Evolutionary conservation across 371 early-diverging fungal genomes (phyloP), one percentile per base, ranked within the genome.

Genomic region (Entomophthora muscae): DNA sequence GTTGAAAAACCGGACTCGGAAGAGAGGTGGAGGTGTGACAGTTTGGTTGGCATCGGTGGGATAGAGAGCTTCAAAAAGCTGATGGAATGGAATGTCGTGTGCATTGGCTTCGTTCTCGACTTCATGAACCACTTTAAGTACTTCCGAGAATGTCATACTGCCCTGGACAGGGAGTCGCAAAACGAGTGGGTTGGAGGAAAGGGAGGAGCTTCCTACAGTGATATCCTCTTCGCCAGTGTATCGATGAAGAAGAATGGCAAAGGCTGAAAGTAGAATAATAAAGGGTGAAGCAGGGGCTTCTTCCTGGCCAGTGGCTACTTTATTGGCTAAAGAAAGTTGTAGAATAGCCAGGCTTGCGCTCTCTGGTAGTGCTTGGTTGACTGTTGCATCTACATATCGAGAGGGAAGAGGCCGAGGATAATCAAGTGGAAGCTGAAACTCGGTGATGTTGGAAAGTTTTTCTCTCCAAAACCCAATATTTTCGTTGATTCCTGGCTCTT

Each of bases 191-290:
- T 95, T 92, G 28, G 83, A 72, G 21, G 87, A 74, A 57, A 73
- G 75, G 24, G 92, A 90, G 3, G 89, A 87, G 32, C 89, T 84
- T 56, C 95, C 93, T 26, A 96, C 86, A 23, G 86, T 80, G 55
- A 98, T 86, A 68, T 96, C 98, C 70, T 95, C 91, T 69, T 95
- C 95, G 54, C 93, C 94, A 0, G 94, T 90, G 70, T 91, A 90
- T 54, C 88, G 77, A 74, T 93, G 90, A 71, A 98, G 72, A 56
- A 96, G 71, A 0, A 94, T 79, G 0, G 86, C 75, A 65, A 97
- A 95, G 1, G 95, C 94, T 1, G 95, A 83, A 33, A 97, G 75
- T n/a, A 96, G 75, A 53, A 93, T 83, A 26, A 83, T 82, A 67
- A 94, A 96, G 0, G 95, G 90, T 23, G 80, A 79, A 28, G 79